Evolutionary conservation across 2,329 filamentous ascomycete species (phyloP), one percentile per base, ranked within the genome.

Genomic region (Xylaria sp.): DNA sequence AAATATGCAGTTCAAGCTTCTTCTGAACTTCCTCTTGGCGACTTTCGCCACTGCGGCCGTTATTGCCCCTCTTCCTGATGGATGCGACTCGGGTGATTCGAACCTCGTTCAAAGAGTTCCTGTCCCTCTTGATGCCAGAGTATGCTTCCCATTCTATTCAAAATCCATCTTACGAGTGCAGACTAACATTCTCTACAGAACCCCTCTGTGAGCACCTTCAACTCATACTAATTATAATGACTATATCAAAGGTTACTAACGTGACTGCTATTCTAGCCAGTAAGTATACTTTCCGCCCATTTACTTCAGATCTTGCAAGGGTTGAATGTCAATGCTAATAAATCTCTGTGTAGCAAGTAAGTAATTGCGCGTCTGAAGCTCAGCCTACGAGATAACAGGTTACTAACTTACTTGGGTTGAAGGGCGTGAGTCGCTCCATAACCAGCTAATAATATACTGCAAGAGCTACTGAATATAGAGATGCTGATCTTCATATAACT

Each of bases 121-220:
- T 51, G 59, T 54, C 48, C 59, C 64, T 66, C 56, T 66, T 4
- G 64, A 61, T 62, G 64, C 55, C 18, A 66, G 64, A 54, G 49
- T 54, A 54, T 54, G 49, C 6, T 18, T 31, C 25, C 31, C 49
- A 4, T 31, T 33, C 49, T 13, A 31, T 31, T 54, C 8, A 31
- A 33, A 10, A 54, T 31, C 9, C 15, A 25, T 31, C 49, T 31
- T 31, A 54, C 25, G 13, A 18, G n/a, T 54, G 2, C 49, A 54
- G 23, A 54, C 49, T 54, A 54, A 54, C 49, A 18, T 54, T 31
- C 31, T 52, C 15, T 4, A 54, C 25, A 54, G 49, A 54, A 54
- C 10, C 49, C 49, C 15, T 31, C 49, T 31, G 49, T 54, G 23
- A 54, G 49, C 23, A 5, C 23, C 28, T 31, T 6, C 8, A 31